These are phyloP conservation scores for Borovskyia barvae DNA, from an alignment of 208 protist genomes.

Conservation along the genomic window DNA sequence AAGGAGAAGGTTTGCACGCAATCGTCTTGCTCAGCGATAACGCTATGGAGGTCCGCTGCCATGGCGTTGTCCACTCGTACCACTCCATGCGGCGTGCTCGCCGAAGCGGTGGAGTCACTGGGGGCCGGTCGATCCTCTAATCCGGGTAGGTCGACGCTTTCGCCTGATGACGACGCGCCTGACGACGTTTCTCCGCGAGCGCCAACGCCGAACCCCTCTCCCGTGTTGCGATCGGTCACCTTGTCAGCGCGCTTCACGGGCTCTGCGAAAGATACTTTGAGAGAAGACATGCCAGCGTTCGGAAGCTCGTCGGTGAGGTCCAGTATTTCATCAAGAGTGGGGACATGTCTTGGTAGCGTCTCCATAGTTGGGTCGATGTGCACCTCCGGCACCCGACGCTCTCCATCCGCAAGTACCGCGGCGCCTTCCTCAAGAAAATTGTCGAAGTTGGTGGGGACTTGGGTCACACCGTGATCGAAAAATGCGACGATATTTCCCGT, in stretches of 20 bases:
- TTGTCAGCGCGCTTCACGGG: background rate
- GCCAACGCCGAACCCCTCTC: too few species aligned
- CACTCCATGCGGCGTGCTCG: background rate
- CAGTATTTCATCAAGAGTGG: too few species aligned
- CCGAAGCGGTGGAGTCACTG: background rate
- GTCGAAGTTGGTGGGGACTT: constrained; percentile 45
- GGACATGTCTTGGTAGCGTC: too few species aligned
- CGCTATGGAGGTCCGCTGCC: constrained; percentile 1
- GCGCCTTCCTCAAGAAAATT: constrained; percentile 33
- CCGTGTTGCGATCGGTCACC: too few species aligned
- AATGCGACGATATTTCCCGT: constrained; percentile 49
- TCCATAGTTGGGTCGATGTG: too few species aligned
- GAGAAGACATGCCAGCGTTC: too few species aligned
- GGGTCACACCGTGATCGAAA: constrained; percentile 27
- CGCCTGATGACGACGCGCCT: background rate
- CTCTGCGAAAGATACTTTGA: too few species aligned
- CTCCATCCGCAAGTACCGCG: too few species aligned
- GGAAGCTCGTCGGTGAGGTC: too few species aligned
- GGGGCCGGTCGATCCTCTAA: background rate
- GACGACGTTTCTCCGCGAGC: too few species aligned
- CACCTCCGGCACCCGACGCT: background rate
- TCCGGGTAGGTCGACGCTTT: constrained; percentile 2
- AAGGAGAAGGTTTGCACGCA: constrained; percentile 50
- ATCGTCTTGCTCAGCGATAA: constrained; percentile 32
- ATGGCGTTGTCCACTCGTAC: background rate